Percentiles rank a stretch among this genome's conserved stretches.
Conservation (phyloP, 305 asterid genomes). For the Solanum aculeatissimum region DNA sequence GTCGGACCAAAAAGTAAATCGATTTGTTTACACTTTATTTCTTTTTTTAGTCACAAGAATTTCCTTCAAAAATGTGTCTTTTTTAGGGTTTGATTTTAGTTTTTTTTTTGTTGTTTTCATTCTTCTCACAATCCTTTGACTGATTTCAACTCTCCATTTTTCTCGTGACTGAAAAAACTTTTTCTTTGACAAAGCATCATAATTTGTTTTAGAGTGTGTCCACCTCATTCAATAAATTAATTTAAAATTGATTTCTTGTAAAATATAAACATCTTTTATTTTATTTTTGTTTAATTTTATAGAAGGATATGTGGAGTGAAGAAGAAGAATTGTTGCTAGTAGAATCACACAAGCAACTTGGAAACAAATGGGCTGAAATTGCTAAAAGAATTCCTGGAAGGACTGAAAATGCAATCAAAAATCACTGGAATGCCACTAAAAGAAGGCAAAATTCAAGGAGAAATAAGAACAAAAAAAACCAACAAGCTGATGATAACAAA, state of each 20-base stretch:
- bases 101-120: background rate
- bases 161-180: background rate
- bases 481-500: background rate
- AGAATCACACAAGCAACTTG: constrained; percentile 38
- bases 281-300: background rate
- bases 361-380: constrained; percentile 71
- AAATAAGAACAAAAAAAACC: background rate
- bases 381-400: constrained; percentile 61
- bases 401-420: constrained; percentile 68
- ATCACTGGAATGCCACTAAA: constrained; percentile 75
- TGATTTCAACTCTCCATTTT: background rate
- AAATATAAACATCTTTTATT: background rate
- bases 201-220: background rate
- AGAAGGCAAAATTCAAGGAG: constrained; percentile 12
- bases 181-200: background rate
- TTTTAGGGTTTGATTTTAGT: background rate
- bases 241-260: background rate
- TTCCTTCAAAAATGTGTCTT: background rate
- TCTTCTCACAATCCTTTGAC: background rate
- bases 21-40: background rate
- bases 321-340: constrained; percentile 60
- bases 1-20: background rate
- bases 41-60: background rate
- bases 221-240: background rate
- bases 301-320: constrained; percentile 73